A percentile compares a stretch with the other conserved stretches of the same genome.
Conservation (phyloP, 495 filamentous ascomycete species). For the Diplogelasinospora grovesii region DNA sequence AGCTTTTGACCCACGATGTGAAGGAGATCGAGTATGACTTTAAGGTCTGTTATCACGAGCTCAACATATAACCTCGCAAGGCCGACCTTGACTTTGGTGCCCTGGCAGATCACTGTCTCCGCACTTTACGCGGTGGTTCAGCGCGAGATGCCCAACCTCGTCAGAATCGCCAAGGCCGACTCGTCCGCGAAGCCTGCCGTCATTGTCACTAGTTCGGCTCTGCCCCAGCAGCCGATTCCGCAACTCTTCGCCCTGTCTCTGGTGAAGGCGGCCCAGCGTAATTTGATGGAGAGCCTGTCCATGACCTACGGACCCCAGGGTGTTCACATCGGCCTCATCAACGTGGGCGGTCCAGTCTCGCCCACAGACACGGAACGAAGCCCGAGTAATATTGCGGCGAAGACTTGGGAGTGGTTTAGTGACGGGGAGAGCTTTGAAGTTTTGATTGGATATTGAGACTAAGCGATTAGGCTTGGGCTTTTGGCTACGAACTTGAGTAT, state of each 20-base stretch:
- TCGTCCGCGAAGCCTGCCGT: slow-evolving; percentile 24
- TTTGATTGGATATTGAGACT: too few relatives aligned
- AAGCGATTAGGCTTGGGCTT: too few relatives aligned
- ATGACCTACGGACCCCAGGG: slow-evolving; percentile 23
- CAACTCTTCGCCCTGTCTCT: slow-evolving; percentile 34
- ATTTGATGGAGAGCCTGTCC: slow-evolving; percentile 28
- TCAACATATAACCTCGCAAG: not conserved
- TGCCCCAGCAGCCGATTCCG: slow-evolving; percentile 28
- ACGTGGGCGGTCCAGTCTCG: slow-evolving; percentile 27
- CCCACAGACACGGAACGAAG: slow-evolving; percentile 25
- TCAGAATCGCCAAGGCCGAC: slow-evolving; percentile 15
- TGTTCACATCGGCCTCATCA: slow-evolving; percentile 34
- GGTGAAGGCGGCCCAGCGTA: slow-evolving; percentile 36
- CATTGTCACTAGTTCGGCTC: slow-evolving; percentile 29
- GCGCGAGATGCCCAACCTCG: slow-evolving; percentile 29
- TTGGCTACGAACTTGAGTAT: too few relatives aligned
- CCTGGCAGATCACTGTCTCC: slow-evolving; percentile 30
- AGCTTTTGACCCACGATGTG: slow-evolving; percentile 21
- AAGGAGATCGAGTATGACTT: slow-evolving; percentile 35
- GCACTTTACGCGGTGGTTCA: slow-evolving; percentile 29
- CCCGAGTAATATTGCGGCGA: slow-evolving; percentile 30
- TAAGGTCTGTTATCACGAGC: slow-evolving; percentile 29
- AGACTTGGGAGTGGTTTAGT: slow-evolving; percentile 33
- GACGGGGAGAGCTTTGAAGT: slow-evolving; percentile 17
- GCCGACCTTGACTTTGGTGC: too few relatives aligned